Evolutionary conservation across 2,329 filamentous ascomycete genomes (phyloP).

Genomic region (Hypoxylon sp.): DNA sequence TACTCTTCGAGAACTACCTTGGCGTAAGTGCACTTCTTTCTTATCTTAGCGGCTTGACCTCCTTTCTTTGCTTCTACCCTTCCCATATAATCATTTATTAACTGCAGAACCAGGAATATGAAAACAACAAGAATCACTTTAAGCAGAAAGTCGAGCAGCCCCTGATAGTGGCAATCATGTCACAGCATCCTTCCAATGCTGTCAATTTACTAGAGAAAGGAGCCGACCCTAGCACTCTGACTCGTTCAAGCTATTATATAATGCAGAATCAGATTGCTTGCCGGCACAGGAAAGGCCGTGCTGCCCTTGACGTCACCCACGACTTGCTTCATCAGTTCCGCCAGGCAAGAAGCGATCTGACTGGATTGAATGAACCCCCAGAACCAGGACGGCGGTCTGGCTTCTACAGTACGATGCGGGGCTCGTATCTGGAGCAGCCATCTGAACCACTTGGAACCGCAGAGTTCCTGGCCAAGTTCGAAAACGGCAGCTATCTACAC

Average conservation of each 20-base stretch:
- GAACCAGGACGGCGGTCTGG: conserved; percentile 27
- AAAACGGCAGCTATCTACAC: conserved; percentile 66
- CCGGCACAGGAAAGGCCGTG: conserved; percentile 51
- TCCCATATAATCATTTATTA: conserved; percentile 1
- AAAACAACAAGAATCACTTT: conserved; percentile 60
- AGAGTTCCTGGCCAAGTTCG: conserved; percentile 61
- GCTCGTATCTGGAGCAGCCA: conserved; percentile 44
- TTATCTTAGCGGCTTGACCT: too few relatives aligned
- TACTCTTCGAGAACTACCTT: conserved; percentile 51
- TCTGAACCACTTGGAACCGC: conserved; percentile 50
- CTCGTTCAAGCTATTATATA: conserved; percentile 48
- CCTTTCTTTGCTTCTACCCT: conserved; percentile 31
- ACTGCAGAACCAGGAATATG: conserved; percentile 40
- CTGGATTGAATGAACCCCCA: conserved; percentile 14
- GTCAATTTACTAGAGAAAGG: conserved; percentile 68
- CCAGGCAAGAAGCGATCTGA: conserved; percentile 51
- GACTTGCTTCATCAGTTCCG: conserved; percentile 59
- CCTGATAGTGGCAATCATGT: conserved; percentile 67
- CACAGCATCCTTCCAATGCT: conserved; percentile 56
- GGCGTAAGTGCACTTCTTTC: conserved; percentile 38
- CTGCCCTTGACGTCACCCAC: conserved; percentile 68
- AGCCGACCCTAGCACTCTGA: conserved; percentile 70
- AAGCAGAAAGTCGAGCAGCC: conserved; percentile 65
- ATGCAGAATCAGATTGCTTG: conserved; percentile 46
- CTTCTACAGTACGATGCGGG: conserved; percentile 8